Evolutionary conservation across 176 grass and related monocot genomes (phyloP).

Genomic region (Poa annua): DNA sequence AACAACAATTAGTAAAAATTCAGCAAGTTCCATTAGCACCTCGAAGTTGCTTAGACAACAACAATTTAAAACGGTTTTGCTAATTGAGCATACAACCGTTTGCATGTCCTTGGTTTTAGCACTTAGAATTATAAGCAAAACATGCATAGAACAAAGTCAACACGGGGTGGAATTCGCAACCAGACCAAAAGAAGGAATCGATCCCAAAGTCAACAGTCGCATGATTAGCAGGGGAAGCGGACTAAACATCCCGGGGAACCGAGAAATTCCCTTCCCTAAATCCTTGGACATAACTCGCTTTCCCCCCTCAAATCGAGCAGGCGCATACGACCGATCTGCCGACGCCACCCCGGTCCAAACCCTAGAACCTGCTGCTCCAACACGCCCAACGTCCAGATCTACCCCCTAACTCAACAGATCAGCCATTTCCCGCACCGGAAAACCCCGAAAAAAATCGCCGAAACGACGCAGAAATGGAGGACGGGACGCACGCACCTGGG

Average conservation of each 20-base stretch:
- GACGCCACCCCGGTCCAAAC: not conserved
- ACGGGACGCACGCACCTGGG: slow-evolving; percentile 17
- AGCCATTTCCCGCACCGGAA: not conserved
- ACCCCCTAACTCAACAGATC: slow-evolving; percentile 28
- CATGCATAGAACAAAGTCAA: slow-evolving; percentile 21
- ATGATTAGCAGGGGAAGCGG: slow-evolving; percentile 26
- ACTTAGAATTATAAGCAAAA: not conserved
- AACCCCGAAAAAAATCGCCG: not conserved
- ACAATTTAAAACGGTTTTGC: too few species aligned
- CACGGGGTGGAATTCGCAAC: not conserved
- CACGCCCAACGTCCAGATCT: slow-evolving; percentile 28
- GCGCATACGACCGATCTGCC: not conserved
- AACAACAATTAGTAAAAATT: not conserved
- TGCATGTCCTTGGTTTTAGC: too few species aligned
- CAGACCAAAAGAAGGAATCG: not conserved
- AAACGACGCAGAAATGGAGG: not conserved
- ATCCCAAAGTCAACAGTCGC: not conserved
- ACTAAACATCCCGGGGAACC: not conserved
- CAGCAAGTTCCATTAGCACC: not conserved
- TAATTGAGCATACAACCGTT: too few species aligned
- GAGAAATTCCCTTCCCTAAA: not conserved
- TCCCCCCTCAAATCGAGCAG: slow-evolving; percentile 9
- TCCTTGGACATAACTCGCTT: not conserved
- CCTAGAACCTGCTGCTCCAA: not conserved
- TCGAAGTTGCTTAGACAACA: too few species aligned